phyloP scores from a whole-genome alignment of 2,329 filamentous ascomycete genomes.

The Furcasterigmium furcatum region DNA sequence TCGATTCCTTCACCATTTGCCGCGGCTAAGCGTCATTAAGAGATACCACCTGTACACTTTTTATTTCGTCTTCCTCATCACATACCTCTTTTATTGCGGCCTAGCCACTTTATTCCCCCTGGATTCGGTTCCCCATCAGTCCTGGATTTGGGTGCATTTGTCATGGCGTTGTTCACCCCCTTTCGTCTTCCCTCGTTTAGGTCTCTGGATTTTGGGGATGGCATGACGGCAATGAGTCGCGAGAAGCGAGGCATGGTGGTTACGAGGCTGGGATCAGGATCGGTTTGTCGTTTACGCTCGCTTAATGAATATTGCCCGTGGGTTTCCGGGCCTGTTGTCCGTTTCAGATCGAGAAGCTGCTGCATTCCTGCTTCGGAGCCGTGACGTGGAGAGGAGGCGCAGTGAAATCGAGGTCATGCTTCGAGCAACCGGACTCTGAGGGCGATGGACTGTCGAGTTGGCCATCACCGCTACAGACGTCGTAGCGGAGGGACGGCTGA shows the following conservation, averaged over 20 bases:
- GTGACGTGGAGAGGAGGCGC: not conserved
- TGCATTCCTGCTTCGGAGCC: not conserved
- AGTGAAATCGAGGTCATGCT: too few relatives aligned
- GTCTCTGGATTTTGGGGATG: not conserved
- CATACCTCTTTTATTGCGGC: conserved; percentile 6
- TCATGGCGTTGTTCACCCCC: not conserved
- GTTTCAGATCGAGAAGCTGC: not conserved
- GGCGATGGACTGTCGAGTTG: too few relatives aligned
- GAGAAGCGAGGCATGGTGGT: not conserved
- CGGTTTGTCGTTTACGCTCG: not conserved
- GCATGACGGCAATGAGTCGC: not conserved
- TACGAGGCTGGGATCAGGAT: not conserved
- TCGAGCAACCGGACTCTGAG: too few relatives aligned
- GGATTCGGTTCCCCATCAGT: not conserved
- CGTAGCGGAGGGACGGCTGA: too few relatives aligned
- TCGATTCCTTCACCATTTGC: not conserved
- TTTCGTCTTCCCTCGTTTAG: not conserved
- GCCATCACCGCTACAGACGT: too few relatives aligned
- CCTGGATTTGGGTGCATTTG: not conserved
- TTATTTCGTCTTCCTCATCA: conserved; percentile 1
- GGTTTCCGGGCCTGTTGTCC: not conserved
- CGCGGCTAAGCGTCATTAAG: conserved; percentile 7
- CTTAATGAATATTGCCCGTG: not conserved
- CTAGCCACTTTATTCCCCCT: not conserved
- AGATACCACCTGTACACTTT: conserved; percentile 15